Evolutionary conservation across 768 basidiomycete genomes (phyloP), one percentile per base, ranked within the genome.

Genomic region (Boletus subparvulus): DNA sequence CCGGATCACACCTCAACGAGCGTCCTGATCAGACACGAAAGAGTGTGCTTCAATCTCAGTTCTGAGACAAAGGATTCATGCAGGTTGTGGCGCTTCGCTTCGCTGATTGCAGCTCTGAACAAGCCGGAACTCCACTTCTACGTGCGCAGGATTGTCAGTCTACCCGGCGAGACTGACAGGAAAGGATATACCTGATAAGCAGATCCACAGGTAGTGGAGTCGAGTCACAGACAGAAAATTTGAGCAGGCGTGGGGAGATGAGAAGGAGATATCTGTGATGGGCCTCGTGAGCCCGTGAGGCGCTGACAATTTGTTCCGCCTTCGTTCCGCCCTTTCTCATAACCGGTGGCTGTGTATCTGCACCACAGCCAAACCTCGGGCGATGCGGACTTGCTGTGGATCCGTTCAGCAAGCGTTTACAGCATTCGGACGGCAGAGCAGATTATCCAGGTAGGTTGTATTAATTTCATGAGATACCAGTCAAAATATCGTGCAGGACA

Each of bases 301-400:
- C 49, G 36, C 40, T 59, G 56, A 28, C 41, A 21, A 21, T 21
- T 21, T 21, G 21, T 21, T 21, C 21, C 21, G 21, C 21, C 21
- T 21, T 21, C 21, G 21, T 21, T 21, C 56, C 46, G 50, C 14
- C 21, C 37, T 21, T 21, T 21, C 56, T 37, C 2, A 35, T 37
- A 61, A 69, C 65, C 50, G 33, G 65, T 69, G 69, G 69, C 71
- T 63, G 61, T 63, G 50, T n/a, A 16, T 39, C 9, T 39, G 14
- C 16, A 36, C 14, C 16, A 39, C 6, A 39, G 14, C 37, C 6
- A n/a, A 8, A 17, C 33, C 13, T 35, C 33, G 33, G 33, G 33
- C 33, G 2, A 35, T 13, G 8, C 33, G 5, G 33, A 28, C 37
- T 48, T 41, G 26, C 47, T 40, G 37, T 53, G 35, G 24, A 41